Base-by-base conservation (phyloP, 352 stramenopile genomes). In the Stramenopiles sp. region DNA sequence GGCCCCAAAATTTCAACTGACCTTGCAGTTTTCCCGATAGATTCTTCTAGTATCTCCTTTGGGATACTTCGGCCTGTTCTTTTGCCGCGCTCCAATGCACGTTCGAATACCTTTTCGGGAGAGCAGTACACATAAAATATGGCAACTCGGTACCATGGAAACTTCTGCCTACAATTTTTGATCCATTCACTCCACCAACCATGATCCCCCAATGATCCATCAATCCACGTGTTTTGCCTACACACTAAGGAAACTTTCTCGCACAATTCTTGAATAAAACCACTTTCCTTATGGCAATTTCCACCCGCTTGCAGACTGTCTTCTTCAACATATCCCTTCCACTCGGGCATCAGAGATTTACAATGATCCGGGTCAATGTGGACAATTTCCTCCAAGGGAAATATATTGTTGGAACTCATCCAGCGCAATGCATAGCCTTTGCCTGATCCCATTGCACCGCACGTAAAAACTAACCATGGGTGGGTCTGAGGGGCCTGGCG, bases 381-480 rank as follows among this genome's bases (percentile, higher is more conserved):
- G 7, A 81, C 81, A 30, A 81, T 81, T 4, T 76, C 4, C 0
- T 76, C 30, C 8, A 85, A 44, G 4, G 82, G 83, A 0, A 85
- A 67, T 29, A 85, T 84, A 29, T 83, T 82, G 22, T 7, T 82
- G 31, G 80, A 67, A 27, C 80, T 82, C 83, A 85, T 85, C 83
- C 83, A 85, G 30, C 82, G 82, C 67, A 85, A 80, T 25, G 85
- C 82, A 33, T 31, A 85, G 1, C 83, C 83, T 80, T 85, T 85
- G 75, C 83, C 83, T 30, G 82, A 67, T 32, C 82, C 82, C 83
- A 85, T 85, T 8, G 83, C 80, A 39, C 83, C 83, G 81, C 83
- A 85, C 30, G 83, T 85, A 39, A 81, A 83, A 22, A 85, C 83
- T 80, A 84, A 82, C 82, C 83, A 85, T 29, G 82, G 82, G n/a